Base-by-base conservation (phyloP, 306 rosid species). In the Acacia melanoxylon region DNA sequence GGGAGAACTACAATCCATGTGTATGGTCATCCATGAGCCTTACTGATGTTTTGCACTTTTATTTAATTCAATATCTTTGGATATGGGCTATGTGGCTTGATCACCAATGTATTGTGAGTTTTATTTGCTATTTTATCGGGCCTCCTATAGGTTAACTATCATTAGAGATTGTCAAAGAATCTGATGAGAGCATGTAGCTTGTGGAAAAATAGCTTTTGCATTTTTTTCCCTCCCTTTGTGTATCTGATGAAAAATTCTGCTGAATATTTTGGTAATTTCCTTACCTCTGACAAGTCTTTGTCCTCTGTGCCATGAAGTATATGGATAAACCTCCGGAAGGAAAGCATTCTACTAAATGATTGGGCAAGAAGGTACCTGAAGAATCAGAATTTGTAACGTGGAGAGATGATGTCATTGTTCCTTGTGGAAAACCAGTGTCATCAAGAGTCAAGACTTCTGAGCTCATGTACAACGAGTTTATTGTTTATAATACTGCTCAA, bases 381-480 rank as follows among this genome's bases (percentile, higher is more conserved):
- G 85, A 86, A 65, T 83, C 91, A 0, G 99, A 91, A 70, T 82
- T 86, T 68, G 90, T 84, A 17, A 93, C 78, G 73, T 95, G 98
- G 99, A 92, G 82, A 86, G 93, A 83, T 42, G 91, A 88, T 67
- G 94, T 95, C 31, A 84, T 80, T 10, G 96, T 95, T 87, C 99
- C 99, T 17, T 93, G 96, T 80, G 99, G 99, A 74, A 93, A 95
- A 83, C 98, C 98, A 41, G 98, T 95, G 76, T 19, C 92, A 52
- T 89, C 97, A 15, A 90, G 86, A 76, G 83, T 89, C 81, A 91
- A 80, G 89, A 61, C 89, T 29, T 85, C 98, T 8, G 98, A 92
- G 89, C 90, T 95, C 72, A 91, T 93, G 99, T 95, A 95, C 87
- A 95, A 95, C 15, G 99, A 93, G 92, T 95, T 89, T 82, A 93